Evolutionary conservation across 176 grass and related monocot genomes (phyloP), one percentile per base, ranked within the genome.

Genomic region (Oryza meridionalis): DNA sequence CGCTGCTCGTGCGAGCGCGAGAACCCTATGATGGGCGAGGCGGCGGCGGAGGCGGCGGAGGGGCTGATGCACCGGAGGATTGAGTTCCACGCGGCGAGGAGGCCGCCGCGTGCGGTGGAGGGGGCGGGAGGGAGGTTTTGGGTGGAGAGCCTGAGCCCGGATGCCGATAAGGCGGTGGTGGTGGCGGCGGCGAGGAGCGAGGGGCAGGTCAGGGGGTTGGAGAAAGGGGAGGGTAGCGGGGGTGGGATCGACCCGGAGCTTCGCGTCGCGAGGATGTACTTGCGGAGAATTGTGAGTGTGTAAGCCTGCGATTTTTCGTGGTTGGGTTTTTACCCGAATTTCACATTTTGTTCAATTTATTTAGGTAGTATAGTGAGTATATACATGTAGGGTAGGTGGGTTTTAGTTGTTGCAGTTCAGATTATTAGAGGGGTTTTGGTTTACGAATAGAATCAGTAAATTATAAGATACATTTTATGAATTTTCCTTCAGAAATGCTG

Each of bases 241-340:
- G 22, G 72, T 24, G 91, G 85, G 42, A 77, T 94, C 43, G 94
- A 97, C 58, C 80, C 81, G 75, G 94, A 97, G 77, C 91, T 97
- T 27, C 74, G 64, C 40, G 92, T 81, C 7, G 80, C 80, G 62
- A 77, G 90, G 69, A 82, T 90, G 83, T 88, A 92, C 82, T 84
- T 97, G 87, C 83, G 89, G 43, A 94, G 87, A 90, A 97, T 97
- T 32, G 94, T 97, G 85, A 97, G 94, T 93, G 37, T 35, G 53
- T 16, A n/a, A 21, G 43, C 19, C 43, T 70, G 70, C 43, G 27
- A 4, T 7, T 29, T 51, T 29, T 65, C 9, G 49, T 9, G 47
- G 47, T 37, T 37, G 29, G 58, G 15, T 75, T 14, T 64, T 70
- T 49, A 3, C 25, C 38, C 21, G 29, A 44, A 10, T 22, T 24